Base-by-base conservation (phyloP, 2,329 filamentous ascomycete genomes). In the Hortaea sp. region DNA sequence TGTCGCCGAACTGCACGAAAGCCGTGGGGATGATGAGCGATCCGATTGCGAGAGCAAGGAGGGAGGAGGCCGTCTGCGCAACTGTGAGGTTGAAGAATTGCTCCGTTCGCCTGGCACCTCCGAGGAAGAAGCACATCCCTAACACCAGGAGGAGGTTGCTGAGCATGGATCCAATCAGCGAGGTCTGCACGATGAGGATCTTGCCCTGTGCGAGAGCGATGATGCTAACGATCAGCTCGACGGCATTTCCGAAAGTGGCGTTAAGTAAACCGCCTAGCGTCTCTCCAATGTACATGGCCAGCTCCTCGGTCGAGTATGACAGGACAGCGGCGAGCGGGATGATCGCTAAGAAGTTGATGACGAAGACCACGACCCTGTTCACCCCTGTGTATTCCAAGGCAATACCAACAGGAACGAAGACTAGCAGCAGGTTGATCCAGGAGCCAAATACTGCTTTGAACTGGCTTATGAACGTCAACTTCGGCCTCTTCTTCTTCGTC, bases 41-140 rank as follows among this genome's bases (percentile, higher is more conserved):
- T 42, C 82, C 83, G 34, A 94, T 85, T 10, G 85, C 82, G 13
- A 94, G 73, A 9, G 86, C 82, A 13, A 94, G 76, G 44, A 94
- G 69, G 59, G 84, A 88, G 10, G 88, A 82, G 3, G 88, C 86
- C 0, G 89, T 95, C 65, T 95, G 88, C 0, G 89, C 89, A 5
- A 95, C 88, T 0, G 86, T 90, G 31, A 85, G 80, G 70, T 95
- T 95, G 76, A 95, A 97, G 65, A 79, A 82, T 64, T 95, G 90
- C 63, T 94, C 85, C 29, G 77, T 61, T 29, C 89, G 79, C 49
- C 84, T 82, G 55, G 94, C 64, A 4, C 88, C 88, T 42, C 51
- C 88, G 50, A 86, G 83, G 70, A 94, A 92, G 73, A 94, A 95
- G 63, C 83, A 92, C 80, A 89, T 94, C 46, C 88, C 89, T 72